Base-by-base conservation (phyloP, 2,329 filamentous ascomycete genomes). In the Leptoxyphium fumago region DNA sequence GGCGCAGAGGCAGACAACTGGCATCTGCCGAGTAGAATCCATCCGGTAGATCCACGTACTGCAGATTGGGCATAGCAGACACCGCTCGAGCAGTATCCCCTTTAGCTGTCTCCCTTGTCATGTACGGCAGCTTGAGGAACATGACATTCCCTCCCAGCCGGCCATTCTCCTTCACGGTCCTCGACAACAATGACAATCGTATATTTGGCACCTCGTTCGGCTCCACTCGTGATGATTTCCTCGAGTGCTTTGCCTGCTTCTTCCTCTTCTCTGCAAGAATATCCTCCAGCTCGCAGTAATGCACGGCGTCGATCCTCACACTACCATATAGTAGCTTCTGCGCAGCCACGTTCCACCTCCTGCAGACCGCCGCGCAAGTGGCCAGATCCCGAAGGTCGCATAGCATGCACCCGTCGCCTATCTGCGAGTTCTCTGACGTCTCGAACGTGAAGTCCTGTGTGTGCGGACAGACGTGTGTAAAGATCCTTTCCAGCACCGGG, bases 311-410 rank as follows among this genome's bases (percentile, higher is more conserved):
- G 61, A 96, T 91, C 47, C 88, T 84, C 52, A 96, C 80, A 68
- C 86, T 88, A 56, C 81, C 80, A 62, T 71, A 94, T 83, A 80
- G 66, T 43, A 77, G 54, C 28, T 66, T 61, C 49, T 72, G 71
- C 30, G 74, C 75, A n/a, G 70, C 64, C 21, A 63, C 57, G 52
- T 72, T 72, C 88, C 88, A 96, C 55, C 72, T 71, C 55, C 77
- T 77, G 61, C 77, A 84, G 42, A 85, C 84, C 59, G 77, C 72
- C 34, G 79, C 77, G 61, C 84, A 89, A 61, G 85, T 79, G 43
- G 86, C 78, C 45, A 95, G 74, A 63, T 95, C 87, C 52, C 88
- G 80, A 69, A 91, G 74, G 66, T 94, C 86, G 67, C 89, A 96
- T 52, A 94, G 78, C 83, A 91, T 89, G 67, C 89, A 96, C 45